phyloP scores from a whole-genome alignment of 371 early-diverging fungal genomes.

The Rhizopus delemar region DNA sequence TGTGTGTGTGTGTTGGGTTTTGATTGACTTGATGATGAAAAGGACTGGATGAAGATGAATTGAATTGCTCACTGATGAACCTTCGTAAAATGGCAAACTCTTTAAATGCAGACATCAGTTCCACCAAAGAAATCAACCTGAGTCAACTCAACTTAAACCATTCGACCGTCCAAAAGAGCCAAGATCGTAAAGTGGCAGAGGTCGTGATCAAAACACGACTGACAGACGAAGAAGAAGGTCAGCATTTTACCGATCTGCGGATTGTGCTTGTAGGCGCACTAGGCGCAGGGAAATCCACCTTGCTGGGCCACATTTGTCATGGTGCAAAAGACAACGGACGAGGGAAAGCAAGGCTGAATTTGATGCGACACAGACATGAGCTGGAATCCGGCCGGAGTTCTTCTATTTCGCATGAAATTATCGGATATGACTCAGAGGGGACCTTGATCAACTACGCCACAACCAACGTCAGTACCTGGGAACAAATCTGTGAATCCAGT shows the following conservation, averaged over 20 bases:
- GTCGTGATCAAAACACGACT: conserved; percentile 58
- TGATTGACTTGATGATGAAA: neutral
- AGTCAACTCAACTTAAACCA: neutral
- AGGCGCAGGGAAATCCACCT: conserved; percentile 85
- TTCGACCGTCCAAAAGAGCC: neutral
- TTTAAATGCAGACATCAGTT: conserved; percentile 54
- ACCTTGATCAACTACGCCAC: conserved; percentile 62
- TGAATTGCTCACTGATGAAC: conserved; percentile 62
- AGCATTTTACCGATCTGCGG: conserved; percentile 71
- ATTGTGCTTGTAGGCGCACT: conserved; percentile 82
- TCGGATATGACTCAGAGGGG: conserved; percentile 75
- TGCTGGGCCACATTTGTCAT: conserved; percentile 81
- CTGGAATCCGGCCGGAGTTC: conserved; percentile 87
- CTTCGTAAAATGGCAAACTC: conserved; percentile 66
- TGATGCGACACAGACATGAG: conserved; percentile 90
- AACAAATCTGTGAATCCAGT: conserved; percentile 74
- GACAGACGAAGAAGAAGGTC: conserved; percentile 43
- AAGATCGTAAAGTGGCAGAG: conserved; percentile 60
- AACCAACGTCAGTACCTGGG: conserved; percentile 75
- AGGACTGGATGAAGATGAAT: conserved; percentile 56
- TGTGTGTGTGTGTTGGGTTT: conserved; percentile 14
- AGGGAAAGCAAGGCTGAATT: conserved; percentile 81
- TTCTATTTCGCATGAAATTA: conserved; percentile 83
- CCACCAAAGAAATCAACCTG: conserved; percentile 37
- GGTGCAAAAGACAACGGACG: conserved; percentile 86